Evolutionary conservation across 371 early-diverging fungal genomes (phyloP).

Genomic region (Mucor piriformis): DNA sequence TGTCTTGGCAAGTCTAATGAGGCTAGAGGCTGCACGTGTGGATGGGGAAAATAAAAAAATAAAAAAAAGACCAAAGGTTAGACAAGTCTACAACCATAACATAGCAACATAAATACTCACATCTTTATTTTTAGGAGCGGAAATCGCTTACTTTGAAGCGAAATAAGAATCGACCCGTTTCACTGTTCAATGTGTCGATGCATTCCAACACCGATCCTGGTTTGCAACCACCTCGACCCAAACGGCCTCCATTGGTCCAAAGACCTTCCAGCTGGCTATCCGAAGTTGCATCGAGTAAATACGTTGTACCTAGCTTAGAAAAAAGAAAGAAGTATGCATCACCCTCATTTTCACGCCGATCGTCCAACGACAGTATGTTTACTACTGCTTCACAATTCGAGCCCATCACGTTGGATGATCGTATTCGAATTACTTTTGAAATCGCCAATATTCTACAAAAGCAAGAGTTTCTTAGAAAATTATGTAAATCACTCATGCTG

Average conservation of each 20-base stretch:
- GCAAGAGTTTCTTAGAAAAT: conserved; percentile 62
- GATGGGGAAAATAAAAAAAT: conserved; percentile 14
- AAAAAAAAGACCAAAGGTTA: conserved; percentile 19
- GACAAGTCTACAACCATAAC: neutral
- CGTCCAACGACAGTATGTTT: conserved; percentile 45
- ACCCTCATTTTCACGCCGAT: conserved; percentile 38
- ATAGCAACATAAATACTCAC: neutral
- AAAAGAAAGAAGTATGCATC: conserved; percentile 33
- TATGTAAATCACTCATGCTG: conserved; percentile 56
- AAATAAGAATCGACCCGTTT: conserved; percentile 29
- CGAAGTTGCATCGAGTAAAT: conserved; percentile 38
- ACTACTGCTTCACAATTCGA: conserved; percentile 55
- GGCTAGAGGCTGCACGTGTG: conserved; percentile 38
- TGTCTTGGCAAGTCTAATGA: conserved; percentile 47
- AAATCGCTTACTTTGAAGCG: conserved; percentile 10
- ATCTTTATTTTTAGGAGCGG: conserved; percentile 2
- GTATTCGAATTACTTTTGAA: conserved; percentile 60
- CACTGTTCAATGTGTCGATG: conserved; percentile 27
- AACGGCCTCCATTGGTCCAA: conserved; percentile 37
- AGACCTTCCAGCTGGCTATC: conserved; percentile 52
- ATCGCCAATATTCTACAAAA: conserved; percentile 64
- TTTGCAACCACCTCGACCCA: neutral
- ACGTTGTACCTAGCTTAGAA: conserved; percentile 49
- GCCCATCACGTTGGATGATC: conserved; percentile 58
- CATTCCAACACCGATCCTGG: neutral